Percentiles rank a stretch among this genome's conserved stretches.
Conservation (phyloP, 2,329 filamentous ascomycete genomes). For the Thyridium curvatum region DNA sequence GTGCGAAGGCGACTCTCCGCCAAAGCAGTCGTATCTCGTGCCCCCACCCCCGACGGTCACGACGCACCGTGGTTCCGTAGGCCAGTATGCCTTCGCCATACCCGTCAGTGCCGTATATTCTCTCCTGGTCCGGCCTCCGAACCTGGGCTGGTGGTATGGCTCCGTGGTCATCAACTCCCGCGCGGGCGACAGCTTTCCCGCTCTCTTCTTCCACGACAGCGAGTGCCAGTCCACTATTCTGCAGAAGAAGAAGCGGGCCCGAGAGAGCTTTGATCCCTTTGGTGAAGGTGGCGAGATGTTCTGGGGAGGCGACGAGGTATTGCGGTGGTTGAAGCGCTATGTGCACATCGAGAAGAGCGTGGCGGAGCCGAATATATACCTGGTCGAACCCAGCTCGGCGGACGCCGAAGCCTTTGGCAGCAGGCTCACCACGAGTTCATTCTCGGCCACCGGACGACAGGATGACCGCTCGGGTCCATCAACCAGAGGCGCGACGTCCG, state of each 20-base stretch:
- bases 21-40: constrained; percentile 83
- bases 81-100: constrained; percentile 85
- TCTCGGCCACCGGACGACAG: constrained; percentile 33
- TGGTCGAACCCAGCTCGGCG: constrained; percentile 80
- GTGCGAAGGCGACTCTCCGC: constrained; percentile 71
- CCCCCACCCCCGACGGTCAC: constrained; percentile 85
- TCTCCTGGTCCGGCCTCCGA: constrained; percentile 82
- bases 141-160: constrained; percentile 97
- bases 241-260: constrained; percentile 80
- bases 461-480: constrained; percentile 24
- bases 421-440: constrained; percentile 43
- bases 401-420: constrained; percentile 71
- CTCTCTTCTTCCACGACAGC: constrained; percentile 94
- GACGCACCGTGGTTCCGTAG: constrained; percentile 61
- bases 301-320: constrained; percentile 94
- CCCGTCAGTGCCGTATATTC: constrained; percentile 89
- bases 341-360: constrained; percentile 75
- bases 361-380: constrained; percentile 84
- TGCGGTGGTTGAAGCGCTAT: constrained; percentile 85
- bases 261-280: constrained; percentile 86
- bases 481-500: constrained; percentile 15
- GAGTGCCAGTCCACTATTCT: constrained; percentile 94
- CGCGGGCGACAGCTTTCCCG: constrained; percentile 87
- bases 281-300: constrained; percentile 81
- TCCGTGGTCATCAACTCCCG: constrained; percentile 89